phyloP scores from a whole-genome alignment of 441 rosid genomes.

The Geranium incanum region DNA sequence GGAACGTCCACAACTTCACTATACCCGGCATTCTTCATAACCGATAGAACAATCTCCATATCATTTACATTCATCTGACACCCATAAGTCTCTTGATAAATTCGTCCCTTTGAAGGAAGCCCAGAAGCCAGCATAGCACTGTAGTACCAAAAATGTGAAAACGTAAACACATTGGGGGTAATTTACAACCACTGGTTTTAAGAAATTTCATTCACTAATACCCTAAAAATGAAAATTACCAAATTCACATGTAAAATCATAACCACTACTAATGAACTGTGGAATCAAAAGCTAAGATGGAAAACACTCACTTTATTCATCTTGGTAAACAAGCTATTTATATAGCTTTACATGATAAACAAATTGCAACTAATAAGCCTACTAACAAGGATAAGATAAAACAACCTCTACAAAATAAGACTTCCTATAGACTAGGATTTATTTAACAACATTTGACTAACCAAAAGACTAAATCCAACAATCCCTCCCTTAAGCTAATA shows the following conservation, averaged over 20 bases:
- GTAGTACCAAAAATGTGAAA: conserved; percentile 17
- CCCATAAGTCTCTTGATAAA: conserved; percentile 89
- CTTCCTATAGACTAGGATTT: not conserved
- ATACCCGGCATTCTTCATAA: conserved; percentile 80
- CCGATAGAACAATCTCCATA: conserved; percentile 89
- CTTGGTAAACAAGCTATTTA: too few species aligned
- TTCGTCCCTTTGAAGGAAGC: conserved; percentile 46
- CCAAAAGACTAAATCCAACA: not conserved
- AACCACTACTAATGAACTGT: not conserved
- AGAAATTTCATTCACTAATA: too few species aligned
- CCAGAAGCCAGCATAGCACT: conserved; percentile 37
- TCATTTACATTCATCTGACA: conserved; percentile 93
- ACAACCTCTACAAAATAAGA: not conserved
- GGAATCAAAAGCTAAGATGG: too few species aligned
- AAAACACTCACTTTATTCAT: too few species aligned
- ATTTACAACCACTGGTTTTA: not conserved
- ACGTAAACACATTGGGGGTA: not conserved
- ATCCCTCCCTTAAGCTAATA: not conserved
- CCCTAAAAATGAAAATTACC: not conserved
- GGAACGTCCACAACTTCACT: conserved; percentile 58
- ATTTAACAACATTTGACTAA: not conserved
- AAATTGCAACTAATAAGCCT: too few species aligned
- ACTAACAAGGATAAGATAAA: too few species aligned
- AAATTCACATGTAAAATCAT: not conserved
- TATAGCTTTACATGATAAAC: too few species aligned